Base-by-base conservation (phyloP, 257 asterid species). In the Orobanche coerulescens region DNA sequence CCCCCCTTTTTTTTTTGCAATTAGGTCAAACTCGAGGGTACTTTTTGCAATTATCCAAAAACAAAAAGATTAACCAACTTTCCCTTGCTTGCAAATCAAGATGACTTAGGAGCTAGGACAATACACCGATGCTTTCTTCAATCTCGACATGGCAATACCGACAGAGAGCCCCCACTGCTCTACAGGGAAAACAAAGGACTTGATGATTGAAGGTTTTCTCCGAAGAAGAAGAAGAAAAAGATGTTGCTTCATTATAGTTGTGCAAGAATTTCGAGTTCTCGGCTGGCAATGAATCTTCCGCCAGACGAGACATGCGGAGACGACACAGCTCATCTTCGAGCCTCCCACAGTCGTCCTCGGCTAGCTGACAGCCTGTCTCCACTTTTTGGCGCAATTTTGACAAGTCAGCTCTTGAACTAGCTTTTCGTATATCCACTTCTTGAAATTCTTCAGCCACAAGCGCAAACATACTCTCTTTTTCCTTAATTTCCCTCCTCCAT, bases 301-400 rank as follows among this genome's bases (percentile, higher is more conserved):
- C 8, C 10, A 24, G 60, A 64, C 16, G 52, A 52, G 44, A n/a
- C 42, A 39, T 20, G 12, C 11, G 63, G 18, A 68, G 68, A 61
- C 26, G 43, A 5, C 57, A 60, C 11, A 60, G 40, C 62, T 61
- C 68, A 1, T 50, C 68, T 61, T 68, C 63, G 11, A 60, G 68
- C 16, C 67, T 68, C 4, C 10, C 54, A 12, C 13, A 14, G 7
- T 59, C 62, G 50, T 68, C 73, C 54, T 4, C 11, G 11, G 46
- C 53, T 13, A 18, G 39, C 39, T 51, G 73, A 6, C 49, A 10
- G 18, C 26, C 67, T 1, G 40, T 37, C 36, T 50, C 68, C 4
- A 61, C 40, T 44, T 68, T 52, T 18, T 50, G 33, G 31, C 49
- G 56, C 68, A 68, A 28, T 20, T 37, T 49, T 8, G 14, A 6